phyloP scores from a whole-genome alignment of 768 basidiomycete genomes.

The Dioszegia hungarica region DNA sequence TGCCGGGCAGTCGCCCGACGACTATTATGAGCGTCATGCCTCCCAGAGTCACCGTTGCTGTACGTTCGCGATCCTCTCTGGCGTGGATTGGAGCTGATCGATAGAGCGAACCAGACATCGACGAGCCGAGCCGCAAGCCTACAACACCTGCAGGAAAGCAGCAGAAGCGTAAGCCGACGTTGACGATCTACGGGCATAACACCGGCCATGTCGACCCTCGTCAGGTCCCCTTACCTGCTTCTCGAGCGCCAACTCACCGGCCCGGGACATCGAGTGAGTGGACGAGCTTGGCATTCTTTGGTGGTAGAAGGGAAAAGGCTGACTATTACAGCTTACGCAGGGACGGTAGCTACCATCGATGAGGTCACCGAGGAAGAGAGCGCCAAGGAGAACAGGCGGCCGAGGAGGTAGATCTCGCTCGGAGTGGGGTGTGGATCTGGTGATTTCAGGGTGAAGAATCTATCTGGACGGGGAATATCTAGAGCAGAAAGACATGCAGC shows the following conservation, averaged over 20 bases:
- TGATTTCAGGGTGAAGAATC: too few species aligned
- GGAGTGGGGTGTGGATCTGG: background rate
- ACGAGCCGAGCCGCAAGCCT: slow-evolving; percentile 9
- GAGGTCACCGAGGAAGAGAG: slow-evolving; percentile 40
- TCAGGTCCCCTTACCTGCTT: slow-evolving; percentile 24
- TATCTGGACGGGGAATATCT: too few species aligned
- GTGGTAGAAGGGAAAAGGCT: background rate
- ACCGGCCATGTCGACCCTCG: slow-evolving; percentile 15
- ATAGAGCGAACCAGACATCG: background rate
- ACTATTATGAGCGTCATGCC: slow-evolving; percentile 17
- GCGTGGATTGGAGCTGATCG: background rate
- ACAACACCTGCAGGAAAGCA: slow-evolving; percentile 1
- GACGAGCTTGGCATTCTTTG: too few species aligned
- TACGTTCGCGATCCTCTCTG: background rate
- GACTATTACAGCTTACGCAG: slow-evolving; percentile 26
- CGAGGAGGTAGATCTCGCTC: background rate
- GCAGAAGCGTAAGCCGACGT: background rate
- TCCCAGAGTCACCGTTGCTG: background rate
- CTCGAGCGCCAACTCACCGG: slow-evolving; percentile 22
- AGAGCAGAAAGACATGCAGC: too few species aligned
- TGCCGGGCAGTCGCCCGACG: slow-evolving; percentile 28
- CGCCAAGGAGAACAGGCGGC: slow-evolving; percentile 7
- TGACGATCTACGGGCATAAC: slow-evolving; percentile 1
- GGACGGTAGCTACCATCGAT: slow-evolving; percentile 36
- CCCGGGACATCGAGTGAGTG: slow-evolving; percentile 17